Percentiles rank a stretch among this genome's conserved stretches.
These are phyloP conservation scores for Amaranthus palmeri DNA, from an alignment of 148 eudicot genomes.

Conservation along the genomic window DNA sequence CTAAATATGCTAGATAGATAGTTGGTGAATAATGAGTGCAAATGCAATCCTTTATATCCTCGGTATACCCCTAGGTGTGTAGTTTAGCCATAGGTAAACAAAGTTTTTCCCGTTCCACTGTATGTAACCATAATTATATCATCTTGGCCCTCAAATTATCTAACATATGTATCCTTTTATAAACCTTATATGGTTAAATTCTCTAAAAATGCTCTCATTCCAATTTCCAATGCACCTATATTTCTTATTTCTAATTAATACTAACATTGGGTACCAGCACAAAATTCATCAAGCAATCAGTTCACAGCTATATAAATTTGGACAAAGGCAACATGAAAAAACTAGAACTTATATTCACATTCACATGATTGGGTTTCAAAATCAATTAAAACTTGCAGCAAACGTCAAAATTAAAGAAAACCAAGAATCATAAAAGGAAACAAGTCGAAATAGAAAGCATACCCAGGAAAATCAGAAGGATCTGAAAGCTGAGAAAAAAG, in stretches of 20 bases:
- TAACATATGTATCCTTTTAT: neutral
- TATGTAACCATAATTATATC: too few relatives aligned
- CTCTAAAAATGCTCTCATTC: neutral
- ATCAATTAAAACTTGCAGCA: neutral
- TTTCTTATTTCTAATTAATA: neutral
- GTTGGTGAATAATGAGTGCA: too few relatives aligned
- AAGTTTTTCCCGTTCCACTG: too few relatives aligned
- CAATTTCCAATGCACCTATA: neutral
- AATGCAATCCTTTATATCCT: too few relatives aligned
- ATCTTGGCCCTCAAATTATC: neutral
- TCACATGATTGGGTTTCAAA: neutral
- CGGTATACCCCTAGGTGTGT: too few relatives aligned
- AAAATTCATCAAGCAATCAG: neutral
- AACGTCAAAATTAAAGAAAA: neutral
- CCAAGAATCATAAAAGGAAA: neutral
- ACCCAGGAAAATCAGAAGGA: constrained; percentile 35
- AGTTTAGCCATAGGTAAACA: too few relatives aligned
- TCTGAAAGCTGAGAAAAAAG: constrained; percentile 38
- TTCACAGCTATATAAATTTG: neutral
- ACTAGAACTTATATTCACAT: neutral
- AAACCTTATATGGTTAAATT: neutral
- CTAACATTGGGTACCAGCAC: neutral
- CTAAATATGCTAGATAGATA: too few relatives aligned
- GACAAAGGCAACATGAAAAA: neutral
- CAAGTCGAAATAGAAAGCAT: constrained; percentile 18